Percentiles rank a stretch among this genome's conserved stretches.
These are phyloP conservation scores for Neoboletus magnificus DNA, from an alignment of 768 basidiomycete genomes.

Conservation along the genomic window DNA sequence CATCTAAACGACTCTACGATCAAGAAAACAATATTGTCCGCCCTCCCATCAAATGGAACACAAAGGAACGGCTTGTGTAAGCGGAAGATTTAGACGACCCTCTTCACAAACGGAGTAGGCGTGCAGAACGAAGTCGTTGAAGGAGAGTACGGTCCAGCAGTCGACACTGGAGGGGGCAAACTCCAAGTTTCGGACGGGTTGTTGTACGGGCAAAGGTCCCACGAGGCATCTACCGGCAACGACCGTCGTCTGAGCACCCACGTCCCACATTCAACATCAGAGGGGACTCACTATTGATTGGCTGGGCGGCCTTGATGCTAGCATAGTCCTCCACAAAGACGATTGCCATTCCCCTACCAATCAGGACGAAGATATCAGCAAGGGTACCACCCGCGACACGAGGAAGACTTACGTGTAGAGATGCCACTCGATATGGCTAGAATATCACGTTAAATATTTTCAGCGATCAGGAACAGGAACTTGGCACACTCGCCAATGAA, in stretches of 20 bases:
- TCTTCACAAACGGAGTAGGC: conserved; percentile 1
- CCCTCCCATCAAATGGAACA: background rate
- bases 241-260: background rate
- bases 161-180: conserved; percentile 4
- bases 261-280: background rate
- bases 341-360: conserved; percentile 11
- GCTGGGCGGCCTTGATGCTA: background rate
- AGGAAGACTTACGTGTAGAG: conserved; percentile 17
- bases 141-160: conserved; percentile 6
- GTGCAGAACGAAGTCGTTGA: background rate
- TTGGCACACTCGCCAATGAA: conserved; percentile 34
- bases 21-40: background rate
- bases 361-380: background rate
- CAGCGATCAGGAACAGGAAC: background rate
- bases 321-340: conserved; percentile 13
- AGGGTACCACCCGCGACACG: no score
- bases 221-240: background rate
- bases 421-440: conserved; percentile 29
- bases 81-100: background rate
- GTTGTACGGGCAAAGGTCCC: conserved; percentile 2
- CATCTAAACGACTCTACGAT: background rate
- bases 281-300: background rate
- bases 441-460: background rate
- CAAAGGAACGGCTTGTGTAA: background rate
- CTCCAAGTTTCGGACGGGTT: conserved; percentile 7